These are phyloP conservation scores for Erigeron philadelphicus DNA, from an alignment of 140 eudicot genomes.

Conservation along the genomic window DNA sequence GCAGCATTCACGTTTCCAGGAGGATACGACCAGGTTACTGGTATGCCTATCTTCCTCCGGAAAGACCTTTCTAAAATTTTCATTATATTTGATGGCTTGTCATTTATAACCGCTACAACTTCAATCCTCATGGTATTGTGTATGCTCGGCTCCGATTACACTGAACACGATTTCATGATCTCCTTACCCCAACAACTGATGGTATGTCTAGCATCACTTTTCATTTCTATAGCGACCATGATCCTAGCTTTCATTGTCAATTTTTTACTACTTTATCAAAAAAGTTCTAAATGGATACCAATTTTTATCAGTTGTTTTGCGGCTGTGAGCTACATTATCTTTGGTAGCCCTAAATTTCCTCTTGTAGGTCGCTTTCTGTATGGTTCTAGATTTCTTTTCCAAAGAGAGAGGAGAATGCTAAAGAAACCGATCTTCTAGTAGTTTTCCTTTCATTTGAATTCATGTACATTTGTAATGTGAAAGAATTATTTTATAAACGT, in stretches of 20 bases:
- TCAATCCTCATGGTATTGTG: slow-evolving; percentile 14
- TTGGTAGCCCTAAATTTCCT: slow-evolving; percentile 21
- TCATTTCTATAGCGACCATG: slow-evolving; percentile 15
- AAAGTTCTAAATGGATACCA: slow-evolving; percentile 16
- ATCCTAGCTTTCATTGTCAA: slow-evolving; percentile 9
- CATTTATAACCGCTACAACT: slow-evolving; percentile 9
- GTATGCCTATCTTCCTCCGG: slow-evolving; percentile 11
- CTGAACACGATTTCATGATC: slow-evolving; percentile 18
- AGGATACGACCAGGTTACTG: slow-evolving; percentile 20
- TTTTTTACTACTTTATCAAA: slow-evolving; percentile 13
- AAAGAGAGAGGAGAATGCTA: slow-evolving; percentile 13
- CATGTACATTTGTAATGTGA: not conserved
- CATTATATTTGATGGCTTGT: slow-evolving; percentile 16
- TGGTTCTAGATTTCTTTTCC: slow-evolving; percentile 18
- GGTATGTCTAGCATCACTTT: slow-evolving; percentile 15
- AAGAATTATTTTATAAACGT: too few species aligned
- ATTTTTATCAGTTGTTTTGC: slow-evolving; percentile 13
- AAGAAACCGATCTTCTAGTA: slow-evolving; percentile 15
- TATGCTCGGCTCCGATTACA: slow-evolving; percentile 14
- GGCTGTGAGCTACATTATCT: slow-evolving; percentile 7
- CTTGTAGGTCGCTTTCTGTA: slow-evolving; percentile 9
- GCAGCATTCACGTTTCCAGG: slow-evolving; percentile 16
- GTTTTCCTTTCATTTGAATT: not conserved
- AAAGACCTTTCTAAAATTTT: slow-evolving; percentile 14
- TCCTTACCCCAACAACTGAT: slow-evolving; percentile 15